A percentile compares a stretch with the other conserved stretches of the same genome.
Evolutionary conservation across 2,329 filamentous ascomycete species (phyloP).

Genomic region (Fusarium floridanum): DNA sequence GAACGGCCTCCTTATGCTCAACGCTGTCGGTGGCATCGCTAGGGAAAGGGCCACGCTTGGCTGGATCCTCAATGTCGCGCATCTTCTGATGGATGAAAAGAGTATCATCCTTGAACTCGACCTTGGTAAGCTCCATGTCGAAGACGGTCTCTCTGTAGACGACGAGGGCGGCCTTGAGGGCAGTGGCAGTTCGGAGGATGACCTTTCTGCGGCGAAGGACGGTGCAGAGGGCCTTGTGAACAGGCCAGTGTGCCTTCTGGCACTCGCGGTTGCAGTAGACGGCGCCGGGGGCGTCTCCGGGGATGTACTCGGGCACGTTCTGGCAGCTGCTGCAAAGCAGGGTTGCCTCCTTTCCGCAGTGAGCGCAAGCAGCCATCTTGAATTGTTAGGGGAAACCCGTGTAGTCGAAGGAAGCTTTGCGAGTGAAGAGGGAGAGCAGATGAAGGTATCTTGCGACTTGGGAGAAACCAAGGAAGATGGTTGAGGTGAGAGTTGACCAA

Average conservation of each 20-base stretch:
- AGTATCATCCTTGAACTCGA: background rate
- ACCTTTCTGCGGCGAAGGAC: conserved; percentile 14
- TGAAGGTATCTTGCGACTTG: background rate
- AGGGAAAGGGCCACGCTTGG: conserved; percentile 9
- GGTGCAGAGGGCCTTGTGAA: conserved; percentile 20
- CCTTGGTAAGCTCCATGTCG: conserved; percentile 5
- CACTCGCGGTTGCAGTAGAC: conserved; percentile 30
- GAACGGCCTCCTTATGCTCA: conserved; percentile 20
- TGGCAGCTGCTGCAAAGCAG: conserved; percentile 11
- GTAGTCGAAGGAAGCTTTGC: background rate
- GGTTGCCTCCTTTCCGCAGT: conserved; percentile 16
- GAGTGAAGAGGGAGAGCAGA: background rate
- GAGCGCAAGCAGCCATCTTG: conserved; percentile 19
- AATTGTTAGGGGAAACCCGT: background rate
- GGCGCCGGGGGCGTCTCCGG: conserved; percentile 13
- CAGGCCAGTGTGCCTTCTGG: conserved; percentile 11
- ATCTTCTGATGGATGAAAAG: conserved; percentile 15
- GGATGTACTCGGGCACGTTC: conserved; percentile 21
- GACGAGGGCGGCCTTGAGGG: conserved; percentile 24
- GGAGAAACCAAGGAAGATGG: background rate
- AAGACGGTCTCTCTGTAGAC: conserved; percentile 19
- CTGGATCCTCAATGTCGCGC: background rate
- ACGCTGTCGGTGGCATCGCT: conserved; percentile 8
- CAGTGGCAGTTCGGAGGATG: conserved; percentile 9
- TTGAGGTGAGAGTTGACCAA: background rate